These are phyloP conservation scores for Xanthoparmelia taractica DNA, from an alignment of 495 filamentous ascomycete species.

Conservation along the genomic window DNA sequence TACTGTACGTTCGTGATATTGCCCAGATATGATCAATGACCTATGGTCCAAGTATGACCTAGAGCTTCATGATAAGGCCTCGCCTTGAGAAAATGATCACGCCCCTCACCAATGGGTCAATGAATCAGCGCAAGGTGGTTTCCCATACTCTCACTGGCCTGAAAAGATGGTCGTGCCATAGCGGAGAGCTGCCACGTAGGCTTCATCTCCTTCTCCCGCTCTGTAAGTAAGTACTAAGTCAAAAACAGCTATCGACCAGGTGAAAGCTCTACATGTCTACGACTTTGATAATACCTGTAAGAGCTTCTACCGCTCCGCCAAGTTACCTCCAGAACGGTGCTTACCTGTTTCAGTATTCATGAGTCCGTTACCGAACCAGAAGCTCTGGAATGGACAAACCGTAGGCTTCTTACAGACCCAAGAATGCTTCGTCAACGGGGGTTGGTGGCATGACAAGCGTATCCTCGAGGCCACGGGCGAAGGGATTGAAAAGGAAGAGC, in stretches of 20 bases:
- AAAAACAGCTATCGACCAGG: constrained; percentile 50
- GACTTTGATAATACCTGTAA: constrained; percentile 97
- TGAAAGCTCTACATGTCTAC: constrained; percentile 84
- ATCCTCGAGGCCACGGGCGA: constrained; percentile 83
- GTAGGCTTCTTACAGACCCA: constrained; percentile 66
- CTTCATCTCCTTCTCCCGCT: constrained; percentile 13
- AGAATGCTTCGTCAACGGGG: constrained; percentile 72
- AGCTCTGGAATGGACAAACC: constrained; percentile 73
- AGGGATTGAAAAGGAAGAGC: constrained; percentile 75
- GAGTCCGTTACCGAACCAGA: constrained; percentile 79
- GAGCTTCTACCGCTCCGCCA: constrained; percentile 22
- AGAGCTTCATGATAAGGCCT: background rate
- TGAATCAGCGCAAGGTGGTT: constrained; percentile 19
- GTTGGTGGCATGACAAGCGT: constrained; percentile 93
- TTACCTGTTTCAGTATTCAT: constrained; percentile 60
- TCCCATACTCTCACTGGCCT: constrained; percentile 63
- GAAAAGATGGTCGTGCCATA: constrained; percentile 70
- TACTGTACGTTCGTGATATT: background rate
- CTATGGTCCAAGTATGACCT: background rate
- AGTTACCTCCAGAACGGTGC: background rate
- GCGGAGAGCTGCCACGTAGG: constrained; percentile 61
- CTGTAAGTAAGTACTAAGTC: constrained; percentile 16
- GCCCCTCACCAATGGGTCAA: constrained; percentile 16
- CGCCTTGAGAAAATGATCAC: constrained; percentile 10
- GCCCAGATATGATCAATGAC: background rate